Percentiles rank a stretch among this genome's conserved stretches.
Conservation (phyloP, 805 yeast species). For the Millerozyma acaciae region DNA sequence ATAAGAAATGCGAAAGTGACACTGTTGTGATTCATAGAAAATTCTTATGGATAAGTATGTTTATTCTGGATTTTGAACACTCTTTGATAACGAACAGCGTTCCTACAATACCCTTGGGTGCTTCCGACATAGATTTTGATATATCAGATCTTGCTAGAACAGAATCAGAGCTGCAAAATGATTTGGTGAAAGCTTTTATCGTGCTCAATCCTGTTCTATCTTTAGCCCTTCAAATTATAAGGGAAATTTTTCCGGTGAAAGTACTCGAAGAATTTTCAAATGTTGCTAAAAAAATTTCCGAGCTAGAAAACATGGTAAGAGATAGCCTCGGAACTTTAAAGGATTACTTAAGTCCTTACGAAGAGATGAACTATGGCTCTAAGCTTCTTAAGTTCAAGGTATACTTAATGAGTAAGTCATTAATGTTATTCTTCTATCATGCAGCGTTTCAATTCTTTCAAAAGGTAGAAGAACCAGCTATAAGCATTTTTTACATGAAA, state of each 20-base stretch:
- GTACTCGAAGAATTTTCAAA: not conserved
- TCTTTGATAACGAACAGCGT: not conserved
- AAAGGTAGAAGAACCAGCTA: not conserved
- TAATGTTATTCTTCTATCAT: conserved; percentile 3
- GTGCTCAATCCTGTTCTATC: not conserved
- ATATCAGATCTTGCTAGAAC: not conserved
- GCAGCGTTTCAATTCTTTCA: conserved; percentile 1
- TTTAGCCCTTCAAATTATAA: not conserved
- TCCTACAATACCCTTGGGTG: not conserved
- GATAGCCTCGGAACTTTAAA: conserved; percentile 3
- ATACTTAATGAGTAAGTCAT: conserved; percentile 3
- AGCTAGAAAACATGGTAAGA: conserved; percentile 3
- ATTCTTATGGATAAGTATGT: not conserved
- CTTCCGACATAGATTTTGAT: not conserved
- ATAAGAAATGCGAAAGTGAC: not conserved
- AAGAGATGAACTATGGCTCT: not conserved
- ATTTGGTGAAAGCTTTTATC: not conserved
- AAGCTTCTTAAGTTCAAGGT: conserved; percentile 4
- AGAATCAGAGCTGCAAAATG: not conserved
- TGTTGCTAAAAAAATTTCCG: not conserved
- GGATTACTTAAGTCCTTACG: conserved; percentile 2
- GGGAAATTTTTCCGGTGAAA: not conserved
- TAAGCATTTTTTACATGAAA: not conserved
- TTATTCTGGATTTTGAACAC: not conserved
- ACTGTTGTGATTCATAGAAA: not conserved